Conservation (phyloP, 345 rosid species). For the Corymbia maculata region DNA sequence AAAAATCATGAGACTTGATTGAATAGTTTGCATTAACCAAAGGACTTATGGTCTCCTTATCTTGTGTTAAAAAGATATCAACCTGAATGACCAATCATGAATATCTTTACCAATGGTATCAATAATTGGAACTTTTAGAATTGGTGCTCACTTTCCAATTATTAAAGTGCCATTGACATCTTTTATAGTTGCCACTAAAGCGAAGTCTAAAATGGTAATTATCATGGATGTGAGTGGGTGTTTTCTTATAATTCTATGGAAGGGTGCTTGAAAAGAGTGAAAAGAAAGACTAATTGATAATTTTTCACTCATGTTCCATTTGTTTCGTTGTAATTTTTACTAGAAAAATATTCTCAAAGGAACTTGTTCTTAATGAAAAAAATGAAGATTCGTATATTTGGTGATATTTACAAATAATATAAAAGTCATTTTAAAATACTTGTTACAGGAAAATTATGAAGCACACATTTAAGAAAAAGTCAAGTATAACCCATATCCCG, state of each 20-base stretch:
- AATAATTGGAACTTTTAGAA: neutral
- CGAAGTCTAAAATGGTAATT: neutral
- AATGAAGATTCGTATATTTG: neutral
- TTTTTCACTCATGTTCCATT: neutral
- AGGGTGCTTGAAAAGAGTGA: neutral
- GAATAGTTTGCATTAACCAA: neutral
- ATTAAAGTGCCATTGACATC: neutral
- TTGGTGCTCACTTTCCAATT: neutral
- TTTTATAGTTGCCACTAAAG: neutral
- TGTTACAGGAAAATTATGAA: neutral
- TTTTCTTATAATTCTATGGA: neutral
- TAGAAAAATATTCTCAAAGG: neutral
- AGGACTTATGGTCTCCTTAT: neutral
- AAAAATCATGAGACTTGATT: neutral
- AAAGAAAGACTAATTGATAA: neutral
- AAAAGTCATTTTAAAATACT: neutral
- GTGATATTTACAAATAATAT: neutral
- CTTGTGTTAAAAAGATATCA: neutral
- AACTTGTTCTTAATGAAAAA: neutral
- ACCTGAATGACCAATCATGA: neutral
- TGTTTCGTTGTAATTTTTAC: neutral
- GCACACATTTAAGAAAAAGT: neutral
- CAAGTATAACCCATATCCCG: fast-evolving
- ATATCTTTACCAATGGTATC: neutral
- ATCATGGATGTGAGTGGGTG: neutral